Base-by-base conservation (phyloP, 2,329 filamentous ascomycete species). In the Neophaeococcomyces aloes region DNA sequence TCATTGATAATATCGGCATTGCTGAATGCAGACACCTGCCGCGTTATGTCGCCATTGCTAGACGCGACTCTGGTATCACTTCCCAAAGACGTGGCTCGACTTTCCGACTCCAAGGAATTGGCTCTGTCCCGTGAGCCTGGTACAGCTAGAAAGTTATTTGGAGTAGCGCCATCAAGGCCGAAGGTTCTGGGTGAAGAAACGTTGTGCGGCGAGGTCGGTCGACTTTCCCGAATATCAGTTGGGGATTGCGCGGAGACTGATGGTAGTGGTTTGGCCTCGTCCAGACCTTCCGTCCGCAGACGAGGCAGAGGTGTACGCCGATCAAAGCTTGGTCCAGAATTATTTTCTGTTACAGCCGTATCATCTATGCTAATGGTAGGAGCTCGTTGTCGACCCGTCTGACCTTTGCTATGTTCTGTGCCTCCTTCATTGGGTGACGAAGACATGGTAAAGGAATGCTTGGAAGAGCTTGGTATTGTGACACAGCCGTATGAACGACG, bases 121-220 rank as follows among this genome's bases (percentile, higher is more conserved):
- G 78, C 78, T 52, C 79, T 68, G 44, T 78, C 80, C 45, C 78
- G 67, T n/a, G 69, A 61, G 2, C 71, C 73, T 2, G 79, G 79
- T 1, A 84, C 79, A 0, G 77, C 70, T 25, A 83, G 65, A 55
- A 79, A 80, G 42, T 72, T 75, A 15, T 70, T 65, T 4, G 64
- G 61, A 42, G 70, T 62, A n/a, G 63, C 56, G 21, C 75, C 74
- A 25, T 66, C 65, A 52, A 70, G 72, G 15, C 68, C 62, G 27
- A 42, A 35, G 8, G 71, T 70, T 40, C 49, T 44, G 2, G 79
- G 78, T 8, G 79, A 81, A 0, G 77, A 81, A 31, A 82, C 63
- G 62, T 83, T 81, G 58, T 82, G 79, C 4, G 78, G 76, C 31
- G 79, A 82, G 2, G 73, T 79, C 8, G 79, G 79, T 53, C 77